A percentile compares a stretch with the other conserved stretches of the same genome.
Evolutionary conservation across 2,329 filamentous ascomycete genomes (phyloP).

Genomic region (Plectosphaerella cucumerina): DNA sequence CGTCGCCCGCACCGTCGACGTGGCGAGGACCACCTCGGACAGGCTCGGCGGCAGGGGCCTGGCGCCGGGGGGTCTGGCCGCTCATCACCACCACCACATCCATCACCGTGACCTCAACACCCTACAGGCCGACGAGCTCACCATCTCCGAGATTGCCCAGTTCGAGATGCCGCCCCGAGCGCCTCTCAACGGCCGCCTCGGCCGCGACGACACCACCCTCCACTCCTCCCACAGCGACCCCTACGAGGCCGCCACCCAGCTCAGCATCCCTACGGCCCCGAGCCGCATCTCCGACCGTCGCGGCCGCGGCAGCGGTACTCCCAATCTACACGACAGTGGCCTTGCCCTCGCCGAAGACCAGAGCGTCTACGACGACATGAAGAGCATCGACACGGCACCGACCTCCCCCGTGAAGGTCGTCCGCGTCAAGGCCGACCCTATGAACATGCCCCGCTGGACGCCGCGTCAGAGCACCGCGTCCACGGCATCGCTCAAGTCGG

Average conservation of each 20-base stretch:
- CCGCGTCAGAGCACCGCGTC: constrained; percentile 39
- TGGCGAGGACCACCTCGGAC: constrained; percentile 7
- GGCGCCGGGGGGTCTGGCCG: not conserved
- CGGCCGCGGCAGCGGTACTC: constrained; percentile 1
- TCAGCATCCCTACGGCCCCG: constrained; percentile 3
- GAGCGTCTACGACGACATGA: constrained; percentile 24
- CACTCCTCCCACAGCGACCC: constrained; percentile 10
- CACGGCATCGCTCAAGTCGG: constrained; percentile 38
- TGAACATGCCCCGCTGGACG: constrained; percentile 46
- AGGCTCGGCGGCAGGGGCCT: constrained; percentile 4
- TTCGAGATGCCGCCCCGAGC: not conserved
- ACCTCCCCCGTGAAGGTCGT: constrained; percentile 31
- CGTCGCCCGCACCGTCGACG: constrained; percentile 1
- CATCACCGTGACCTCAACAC: too few relatives aligned
- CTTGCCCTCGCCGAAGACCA: constrained; percentile 24
- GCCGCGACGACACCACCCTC: constrained; percentile 10
- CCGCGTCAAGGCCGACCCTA: constrained; percentile 45
- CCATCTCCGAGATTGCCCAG: not conserved
- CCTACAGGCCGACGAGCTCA: not conserved
- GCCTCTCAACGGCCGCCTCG: constrained; percentile 2
- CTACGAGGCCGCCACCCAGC: constrained; percentile 9
- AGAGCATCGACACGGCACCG: constrained; percentile 5
- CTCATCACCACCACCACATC: not conserved
- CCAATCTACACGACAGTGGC: constrained; percentile 20
- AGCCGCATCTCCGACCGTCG: constrained; percentile 13